phyloP scores from a whole-genome alignment of 306 rosid species.

The Quercus glauca region DNA sequence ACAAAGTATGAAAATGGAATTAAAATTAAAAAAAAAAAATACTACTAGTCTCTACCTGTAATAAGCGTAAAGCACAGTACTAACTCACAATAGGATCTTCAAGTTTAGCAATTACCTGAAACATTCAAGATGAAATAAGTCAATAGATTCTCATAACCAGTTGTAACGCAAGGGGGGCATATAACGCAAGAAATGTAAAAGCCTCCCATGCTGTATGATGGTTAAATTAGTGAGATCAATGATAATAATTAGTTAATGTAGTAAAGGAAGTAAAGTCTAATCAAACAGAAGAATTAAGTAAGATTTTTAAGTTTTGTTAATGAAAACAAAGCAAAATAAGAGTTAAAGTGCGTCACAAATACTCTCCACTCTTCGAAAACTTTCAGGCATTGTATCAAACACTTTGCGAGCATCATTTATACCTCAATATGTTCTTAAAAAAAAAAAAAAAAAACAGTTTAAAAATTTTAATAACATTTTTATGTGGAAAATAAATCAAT shows the following conservation, averaged over 20 bases:
- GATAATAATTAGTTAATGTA: background rate
- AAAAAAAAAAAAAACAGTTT: too few relatives aligned
- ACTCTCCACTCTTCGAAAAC: background rate
- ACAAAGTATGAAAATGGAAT: too few relatives aligned
- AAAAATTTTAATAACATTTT: too few relatives aligned
- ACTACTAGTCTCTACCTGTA: constrained; percentile 46
- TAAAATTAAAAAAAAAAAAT: too few relatives aligned
- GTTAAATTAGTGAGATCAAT: constrained; percentile 9
- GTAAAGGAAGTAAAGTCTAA: background rate
- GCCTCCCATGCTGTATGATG: constrained; percentile 79
- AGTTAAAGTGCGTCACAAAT: background rate
- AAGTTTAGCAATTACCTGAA: constrained; percentile 93
- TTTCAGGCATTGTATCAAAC: background rate
- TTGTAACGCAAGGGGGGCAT: background rate
- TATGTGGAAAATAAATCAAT: too few relatives aligned
- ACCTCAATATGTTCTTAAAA: background rate
- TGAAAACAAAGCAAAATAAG: background rate
- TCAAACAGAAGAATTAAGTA: background rate
- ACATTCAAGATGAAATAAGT: constrained; percentile 26
- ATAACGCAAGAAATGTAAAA: background rate
- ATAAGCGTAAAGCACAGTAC: constrained; percentile 83
- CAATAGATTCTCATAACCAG: background rate
- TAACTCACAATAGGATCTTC: constrained; percentile 97
- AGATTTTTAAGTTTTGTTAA: background rate
- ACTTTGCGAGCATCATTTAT: background rate